A percentile compares a stretch with the other conserved stretches of the same genome.
These are phyloP conservation scores for Carex littledalei DNA, from an alignment of 176 grass and related monocot species.

Conservation along the genomic window DNA sequence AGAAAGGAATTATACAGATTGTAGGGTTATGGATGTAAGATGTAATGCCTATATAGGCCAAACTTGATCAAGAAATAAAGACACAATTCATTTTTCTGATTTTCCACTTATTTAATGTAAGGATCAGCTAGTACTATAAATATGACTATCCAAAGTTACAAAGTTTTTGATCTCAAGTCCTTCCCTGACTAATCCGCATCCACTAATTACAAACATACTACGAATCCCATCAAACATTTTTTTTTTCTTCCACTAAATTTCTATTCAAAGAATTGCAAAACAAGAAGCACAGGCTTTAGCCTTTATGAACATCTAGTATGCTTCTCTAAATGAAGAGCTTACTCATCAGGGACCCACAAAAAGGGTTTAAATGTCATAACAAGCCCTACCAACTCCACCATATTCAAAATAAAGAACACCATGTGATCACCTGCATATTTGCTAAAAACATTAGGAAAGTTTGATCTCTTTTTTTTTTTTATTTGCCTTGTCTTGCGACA, in stretches of 20 bases:
- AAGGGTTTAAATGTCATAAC: constrained; percentile 72
- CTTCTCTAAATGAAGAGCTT: neutral
- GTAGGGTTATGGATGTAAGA: too few relatives aligned
- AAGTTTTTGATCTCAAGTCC: neutral
- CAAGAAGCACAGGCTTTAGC: neutral
- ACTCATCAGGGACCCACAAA: constrained; percentile 27
- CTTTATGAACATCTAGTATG: neutral
- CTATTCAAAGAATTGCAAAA: neutral
- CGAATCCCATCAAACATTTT: neutral
- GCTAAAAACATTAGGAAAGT: neutral
- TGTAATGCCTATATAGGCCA: too few relatives aligned
- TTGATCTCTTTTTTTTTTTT: neutral
- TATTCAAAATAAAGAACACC: constrained; percentile 57
- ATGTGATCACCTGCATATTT: constrained; percentile 63
- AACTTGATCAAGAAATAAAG: too few relatives aligned
- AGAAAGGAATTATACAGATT: too few relatives aligned
- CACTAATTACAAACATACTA: neutral
- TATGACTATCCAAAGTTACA: neutral
- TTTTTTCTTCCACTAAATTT: neutral
- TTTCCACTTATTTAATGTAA: too few relatives aligned
- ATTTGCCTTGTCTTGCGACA: neutral
- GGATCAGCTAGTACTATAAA: neutral
- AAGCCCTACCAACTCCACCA: constrained; percentile 43
- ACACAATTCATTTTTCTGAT: too few relatives aligned
- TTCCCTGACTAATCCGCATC: neutral